phyloP scores from a whole-genome alignment of 192 early-diverging fungal species.

The Podochytrium sp. region DNA sequence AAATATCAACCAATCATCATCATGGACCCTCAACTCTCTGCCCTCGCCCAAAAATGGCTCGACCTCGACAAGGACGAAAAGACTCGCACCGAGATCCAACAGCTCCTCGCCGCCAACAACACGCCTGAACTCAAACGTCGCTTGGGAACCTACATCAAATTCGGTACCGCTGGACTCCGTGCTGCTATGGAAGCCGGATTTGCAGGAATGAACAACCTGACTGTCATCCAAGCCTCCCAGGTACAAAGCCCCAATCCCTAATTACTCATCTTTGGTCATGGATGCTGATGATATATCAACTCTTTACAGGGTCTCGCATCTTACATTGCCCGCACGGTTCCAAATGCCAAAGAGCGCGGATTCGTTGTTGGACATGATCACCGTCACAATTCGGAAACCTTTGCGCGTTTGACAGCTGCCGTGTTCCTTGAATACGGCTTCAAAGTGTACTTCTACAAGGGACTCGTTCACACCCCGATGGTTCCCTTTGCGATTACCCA shows the following conservation, averaged over 20 bases:
- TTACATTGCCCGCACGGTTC: constrained; percentile 65
- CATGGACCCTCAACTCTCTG: neutral
- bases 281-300: constrained; percentile 9
- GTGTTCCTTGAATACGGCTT: constrained; percentile 76
- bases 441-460: constrained; percentile 76
- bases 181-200: constrained; percentile 95
- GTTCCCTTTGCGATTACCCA: constrained; percentile 87
- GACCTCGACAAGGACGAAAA: constrained; percentile 63
- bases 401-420: constrained; percentile 82
- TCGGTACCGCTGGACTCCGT: constrained; percentile 87
- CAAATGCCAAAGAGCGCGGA: constrained; percentile 66
- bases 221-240: constrained; percentile 92
- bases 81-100: constrained; percentile 63
- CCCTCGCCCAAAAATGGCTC: constrained; percentile 60
- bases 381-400: constrained; percentile 81
- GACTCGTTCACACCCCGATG: constrained; percentile 83
- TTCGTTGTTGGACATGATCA: constrained; percentile 95
- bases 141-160: constrained; percentile 72
- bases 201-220: constrained; percentile 89
- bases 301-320: constrained; percentile 62
- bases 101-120: constrained; percentile 52
- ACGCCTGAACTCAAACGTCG: constrained; percentile 54
- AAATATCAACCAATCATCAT: too few relatives aligned
- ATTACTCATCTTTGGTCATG: neutral
- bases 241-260: constrained; percentile 33